These are phyloP conservation scores for Acephala macrosclerotiorum DNA, from an alignment of 2,329 filamentous ascomycete species.

Conservation along the genomic window DNA sequence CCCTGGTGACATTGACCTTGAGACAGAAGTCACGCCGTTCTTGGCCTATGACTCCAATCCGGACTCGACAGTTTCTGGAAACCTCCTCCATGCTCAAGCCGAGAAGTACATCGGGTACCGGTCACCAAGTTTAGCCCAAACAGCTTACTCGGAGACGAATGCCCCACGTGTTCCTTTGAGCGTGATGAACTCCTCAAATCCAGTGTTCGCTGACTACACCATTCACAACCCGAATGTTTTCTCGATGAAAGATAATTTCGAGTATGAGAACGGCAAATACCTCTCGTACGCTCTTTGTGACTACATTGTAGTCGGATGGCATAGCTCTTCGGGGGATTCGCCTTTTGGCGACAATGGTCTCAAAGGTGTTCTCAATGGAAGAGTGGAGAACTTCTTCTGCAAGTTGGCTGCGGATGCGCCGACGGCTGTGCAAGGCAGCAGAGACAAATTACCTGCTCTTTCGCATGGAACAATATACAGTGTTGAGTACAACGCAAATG, in stretches of 20 bases:
- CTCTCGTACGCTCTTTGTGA: constrained; percentile 10
- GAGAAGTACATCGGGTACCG: constrained; percentile 51
- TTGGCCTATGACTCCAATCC: constrained; percentile 33
- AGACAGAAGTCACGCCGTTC: constrained; percentile 51
- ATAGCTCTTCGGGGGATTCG: constrained; percentile 1
- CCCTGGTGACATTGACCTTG: constrained; percentile 43
- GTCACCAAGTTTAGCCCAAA: not conserved
- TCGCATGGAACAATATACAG: constrained; percentile 17
- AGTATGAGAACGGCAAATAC: constrained; percentile 15
- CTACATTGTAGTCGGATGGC: constrained; percentile 29
- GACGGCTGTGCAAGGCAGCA: not conserved
- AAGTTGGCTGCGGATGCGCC: constrained; percentile 11
- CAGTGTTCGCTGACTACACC: constrained; percentile 26
- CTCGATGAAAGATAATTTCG: constrained; percentile 25
- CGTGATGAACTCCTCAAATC: constrained; percentile 24
- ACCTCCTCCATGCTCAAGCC: constrained; percentile 43
- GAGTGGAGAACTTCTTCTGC: constrained; percentile 19
- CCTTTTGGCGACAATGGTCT: constrained; percentile 15
- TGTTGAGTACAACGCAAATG: constrained; percentile 14
- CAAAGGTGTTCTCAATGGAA: not conserved
- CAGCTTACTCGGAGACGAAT: not conserved
- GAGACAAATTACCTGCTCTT: constrained; percentile 1
- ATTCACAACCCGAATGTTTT: constrained; percentile 31
- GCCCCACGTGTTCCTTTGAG: constrained; percentile 9
- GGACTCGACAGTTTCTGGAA: not conserved